Conservation (phyloP, 805 yeast species). For the Blastobotrys chiropterorum region DNA sequence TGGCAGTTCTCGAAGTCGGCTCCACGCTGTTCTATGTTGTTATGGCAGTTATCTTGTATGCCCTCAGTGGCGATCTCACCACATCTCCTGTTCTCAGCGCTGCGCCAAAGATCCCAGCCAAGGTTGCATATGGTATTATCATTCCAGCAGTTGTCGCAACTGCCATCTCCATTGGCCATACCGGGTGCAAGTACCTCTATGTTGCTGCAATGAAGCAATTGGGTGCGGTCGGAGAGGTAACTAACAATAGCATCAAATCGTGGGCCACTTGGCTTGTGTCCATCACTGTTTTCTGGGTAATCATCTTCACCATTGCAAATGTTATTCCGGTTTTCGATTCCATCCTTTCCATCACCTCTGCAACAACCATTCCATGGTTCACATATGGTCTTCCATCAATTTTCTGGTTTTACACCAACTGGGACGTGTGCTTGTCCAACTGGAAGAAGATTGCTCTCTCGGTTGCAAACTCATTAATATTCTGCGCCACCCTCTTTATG, state of each 20-base stretch:
- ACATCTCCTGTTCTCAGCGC: slow-evolving; percentile 48
- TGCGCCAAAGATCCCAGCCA: slow-evolving; percentile 34
- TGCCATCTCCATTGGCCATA: not conserved
- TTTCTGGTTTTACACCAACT: not conserved
- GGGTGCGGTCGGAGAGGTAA: slow-evolving; percentile 36
- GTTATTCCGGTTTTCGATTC: slow-evolving; percentile 59
- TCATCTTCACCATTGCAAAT: slow-evolving; percentile 53
- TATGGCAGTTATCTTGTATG: slow-evolving; percentile 53
- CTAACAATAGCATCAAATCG: not conserved
- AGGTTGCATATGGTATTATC: slow-evolving; percentile 52
- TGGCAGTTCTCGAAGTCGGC: slow-evolving; percentile 44
- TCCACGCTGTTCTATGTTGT: slow-evolving; percentile 46
- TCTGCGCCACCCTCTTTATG: not conserved
- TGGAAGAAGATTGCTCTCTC: not conserved
- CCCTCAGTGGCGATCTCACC: slow-evolving; percentile 46
- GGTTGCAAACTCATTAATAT: not conserved
- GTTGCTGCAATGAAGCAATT: slow-evolving; percentile 41
- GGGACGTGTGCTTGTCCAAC: not conserved
- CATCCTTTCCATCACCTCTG: slow-evolving; percentile 51
- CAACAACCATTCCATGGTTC: slow-evolving; percentile 20
- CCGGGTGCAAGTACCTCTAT: slow-evolving; percentile 41
- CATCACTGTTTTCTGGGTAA: slow-evolving; percentile 42
- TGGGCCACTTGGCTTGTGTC: slow-evolving; percentile 49
- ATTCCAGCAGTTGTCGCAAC: slow-evolving; percentile 52
- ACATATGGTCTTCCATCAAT: not conserved